Conservation (phyloP, 2,329 filamentous ascomycete species). For the Mycosphaerella sp. region DNA sequence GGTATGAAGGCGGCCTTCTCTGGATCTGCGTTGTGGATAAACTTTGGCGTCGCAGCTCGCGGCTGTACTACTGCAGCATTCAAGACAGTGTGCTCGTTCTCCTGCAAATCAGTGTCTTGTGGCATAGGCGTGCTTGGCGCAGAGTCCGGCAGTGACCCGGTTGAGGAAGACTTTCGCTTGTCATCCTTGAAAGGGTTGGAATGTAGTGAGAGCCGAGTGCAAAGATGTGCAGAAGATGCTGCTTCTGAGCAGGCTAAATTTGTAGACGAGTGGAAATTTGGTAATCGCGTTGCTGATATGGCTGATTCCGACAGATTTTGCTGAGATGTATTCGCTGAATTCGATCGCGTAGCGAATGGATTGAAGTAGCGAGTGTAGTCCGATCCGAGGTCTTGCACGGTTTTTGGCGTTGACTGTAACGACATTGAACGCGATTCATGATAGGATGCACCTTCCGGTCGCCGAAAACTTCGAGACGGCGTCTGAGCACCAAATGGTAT, state of each 20-base stretch:
- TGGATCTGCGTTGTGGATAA: conserved; percentile 30
- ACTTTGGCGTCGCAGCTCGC: conserved; percentile 23
- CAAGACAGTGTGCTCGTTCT: conserved; percentile 11
- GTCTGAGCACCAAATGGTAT: conserved; percentile 3
- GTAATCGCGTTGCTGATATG: conserved; percentile 15
- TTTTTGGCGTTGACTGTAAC: conserved; percentile 28
- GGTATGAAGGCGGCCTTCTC: conserved; percentile 32
- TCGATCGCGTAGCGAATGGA: conserved; percentile 34
- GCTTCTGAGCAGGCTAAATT: conserved; percentile 19
- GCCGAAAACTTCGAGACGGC: conserved; percentile 14
- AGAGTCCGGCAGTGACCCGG: conserved; percentile 21
- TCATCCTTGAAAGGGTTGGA: conserved; percentile 32
- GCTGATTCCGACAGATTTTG: conserved; percentile 25
- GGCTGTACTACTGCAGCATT: conserved; percentile 13
- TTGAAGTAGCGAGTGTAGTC: conserved; percentile 38
- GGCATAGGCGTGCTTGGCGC: not conserved
- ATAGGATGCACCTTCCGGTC: conserved; percentile 21
- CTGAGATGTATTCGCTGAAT: conserved; percentile 32
- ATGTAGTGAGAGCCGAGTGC: conserved; percentile 26
- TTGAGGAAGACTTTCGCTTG: conserved; percentile 26
- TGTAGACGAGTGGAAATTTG: conserved; percentile 24
- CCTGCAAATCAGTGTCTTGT: not conserved
- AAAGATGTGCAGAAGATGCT: conserved; percentile 24
- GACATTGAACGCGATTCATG: conserved; percentile 28
- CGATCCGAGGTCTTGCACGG: conserved; percentile 34